Percentiles rank a stretch among this genome's conserved stretches.
Conservation (phyloP, 805 yeast genomes). For the Wickerhamomyces subpelliculosus region DNA sequence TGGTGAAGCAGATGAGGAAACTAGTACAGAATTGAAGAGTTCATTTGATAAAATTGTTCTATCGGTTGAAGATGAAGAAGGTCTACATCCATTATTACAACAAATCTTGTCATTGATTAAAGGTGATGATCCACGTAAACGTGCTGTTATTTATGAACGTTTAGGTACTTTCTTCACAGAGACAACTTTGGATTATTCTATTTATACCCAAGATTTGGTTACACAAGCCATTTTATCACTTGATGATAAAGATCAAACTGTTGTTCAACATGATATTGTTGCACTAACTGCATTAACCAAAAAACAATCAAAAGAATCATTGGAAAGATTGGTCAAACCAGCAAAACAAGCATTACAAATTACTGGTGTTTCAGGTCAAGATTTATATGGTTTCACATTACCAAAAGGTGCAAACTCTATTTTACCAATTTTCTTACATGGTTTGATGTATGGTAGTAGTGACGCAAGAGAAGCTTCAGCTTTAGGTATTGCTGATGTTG, state of each 20-base stretch:
- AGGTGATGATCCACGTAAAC: constrained; percentile 60
- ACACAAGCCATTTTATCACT: constrained; percentile 61
- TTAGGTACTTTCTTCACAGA: constrained; percentile 64
- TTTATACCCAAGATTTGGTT: constrained; percentile 71
- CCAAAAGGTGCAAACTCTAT: constrained; percentile 85
- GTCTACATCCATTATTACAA: constrained; percentile 78
- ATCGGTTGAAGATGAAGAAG: constrained; percentile 70
- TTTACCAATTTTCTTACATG: constrained; percentile 88
- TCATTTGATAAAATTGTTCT: constrained; percentile 66
- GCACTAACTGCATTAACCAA: constrained; percentile 62
- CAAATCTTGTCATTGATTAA: constrained; percentile 71
- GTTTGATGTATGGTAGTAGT: constrained; percentile 86
- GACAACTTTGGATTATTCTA: constrained; percentile 61
- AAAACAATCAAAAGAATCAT: constrained; percentile 64
- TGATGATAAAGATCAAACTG: constrained; percentile 57
- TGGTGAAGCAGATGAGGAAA: constrained; percentile 30
- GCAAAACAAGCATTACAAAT: constrained; percentile 64
- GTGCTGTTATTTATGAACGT: constrained; percentile 57
- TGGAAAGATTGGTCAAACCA: constrained; percentile 77
- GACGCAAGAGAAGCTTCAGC: constrained; percentile 86
- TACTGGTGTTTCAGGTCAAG: constrained; percentile 57
- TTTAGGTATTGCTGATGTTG: constrained; percentile 78
- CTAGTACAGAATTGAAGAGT: constrained; percentile 32
- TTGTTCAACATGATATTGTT: constrained; percentile 59
- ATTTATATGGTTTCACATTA: constrained; percentile 61